Percentiles rank a stretch among this genome's conserved stretches.
Conservation (phyloP, 371 early-diverging fungal genomes). For the Mucor velutinosus region DNA sequence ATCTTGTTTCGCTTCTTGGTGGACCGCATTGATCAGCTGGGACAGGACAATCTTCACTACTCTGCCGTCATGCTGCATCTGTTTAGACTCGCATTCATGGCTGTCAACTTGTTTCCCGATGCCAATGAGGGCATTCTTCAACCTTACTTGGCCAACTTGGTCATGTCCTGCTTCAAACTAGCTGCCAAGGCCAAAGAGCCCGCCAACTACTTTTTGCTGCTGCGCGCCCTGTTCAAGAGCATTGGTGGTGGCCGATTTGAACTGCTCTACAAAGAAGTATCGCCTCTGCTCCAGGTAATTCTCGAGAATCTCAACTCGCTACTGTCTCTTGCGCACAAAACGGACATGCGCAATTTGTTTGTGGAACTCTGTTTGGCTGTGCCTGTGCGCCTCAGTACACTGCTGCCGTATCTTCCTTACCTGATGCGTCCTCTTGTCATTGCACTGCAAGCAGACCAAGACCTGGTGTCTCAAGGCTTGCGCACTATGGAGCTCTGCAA, state of each 20-base stretch:
- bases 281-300: slow-evolving; percentile 88
- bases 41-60: slow-evolving; percentile 73
- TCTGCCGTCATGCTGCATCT: slow-evolving; percentile 86
- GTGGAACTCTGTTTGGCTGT: slow-evolving; percentile 94
- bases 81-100: slow-evolving; percentile 94
- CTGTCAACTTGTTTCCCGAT: slow-evolving; percentile 91
- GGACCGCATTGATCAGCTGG: slow-evolving; percentile 83
- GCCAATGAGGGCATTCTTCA: slow-evolving; percentile 89
- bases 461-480: slow-evolving; percentile 93
- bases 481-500: slow-evolving; percentile 97
- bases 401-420: slow-evolving; percentile 93
- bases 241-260: slow-evolving; percentile 70
- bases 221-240: slow-evolving; percentile 92
- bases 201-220: slow-evolving; percentile 87
- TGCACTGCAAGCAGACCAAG: slow-evolving; percentile 90
- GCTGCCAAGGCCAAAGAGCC: slow-evolving; percentile 85
- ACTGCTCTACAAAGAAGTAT: slow-evolving; percentile 83
- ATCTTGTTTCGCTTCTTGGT: slow-evolving; percentile 79
- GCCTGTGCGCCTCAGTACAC: slow-evolving; percentile 93
- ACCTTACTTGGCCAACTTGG: slow-evolving; percentile 88
- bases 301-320: slow-evolving; percentile 88
- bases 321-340: slow-evolving; percentile 78
- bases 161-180: slow-evolving; percentile 85
- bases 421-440: slow-evolving; percentile 96
- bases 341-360: slow-evolving; percentile 85